These are phyloP conservation scores for Trametes cinnabarina DNA, from an alignment of 768 basidiomycete genomes.

Conservation along the genomic window DNA sequence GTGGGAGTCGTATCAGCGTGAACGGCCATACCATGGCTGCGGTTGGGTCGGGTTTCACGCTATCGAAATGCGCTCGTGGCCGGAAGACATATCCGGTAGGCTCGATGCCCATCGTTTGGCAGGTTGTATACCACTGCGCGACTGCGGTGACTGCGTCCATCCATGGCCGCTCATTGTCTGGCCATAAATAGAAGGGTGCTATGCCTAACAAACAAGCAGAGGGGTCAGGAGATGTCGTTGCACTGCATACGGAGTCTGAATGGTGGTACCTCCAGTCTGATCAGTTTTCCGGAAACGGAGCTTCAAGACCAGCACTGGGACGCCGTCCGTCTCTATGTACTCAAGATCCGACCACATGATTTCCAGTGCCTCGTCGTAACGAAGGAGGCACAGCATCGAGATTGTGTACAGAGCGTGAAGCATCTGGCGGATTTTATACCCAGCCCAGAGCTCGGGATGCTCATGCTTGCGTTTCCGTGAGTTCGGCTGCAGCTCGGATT, in stretches of 20 bases:
- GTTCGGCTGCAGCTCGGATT: background rate
- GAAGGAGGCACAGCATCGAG: conserved; percentile 25
- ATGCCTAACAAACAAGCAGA: too few species aligned
- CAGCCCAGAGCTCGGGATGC: conserved; percentile 18
- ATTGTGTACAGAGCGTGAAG: conserved; percentile 18
- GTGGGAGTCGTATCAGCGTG: too few species aligned
- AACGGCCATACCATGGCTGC: too few species aligned
- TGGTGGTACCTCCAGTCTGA: conserved; percentile 25
- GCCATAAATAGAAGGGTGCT: conserved; percentile 21
- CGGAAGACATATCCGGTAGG: conserved; percentile 18
- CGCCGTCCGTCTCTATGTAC: background rate
- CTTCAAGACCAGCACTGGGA: background rate
- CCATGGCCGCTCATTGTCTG: conserved; percentile 13
- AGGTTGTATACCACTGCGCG: conserved; percentile 23
- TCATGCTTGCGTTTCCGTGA: background rate
- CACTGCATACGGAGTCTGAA: background rate
- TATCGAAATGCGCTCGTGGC: background rate
- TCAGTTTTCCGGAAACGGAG: conserved; percentile 24
- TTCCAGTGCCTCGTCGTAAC: conserved; percentile 25
- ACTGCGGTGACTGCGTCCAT: conserved; percentile 16
- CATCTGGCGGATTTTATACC: conserved; percentile 22
- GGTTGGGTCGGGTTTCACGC: too few species aligned
- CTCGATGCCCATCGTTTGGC: background rate
- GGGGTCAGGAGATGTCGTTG: too few species aligned
- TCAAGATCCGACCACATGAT: conserved; percentile 23